Conservation (phyloP, 139 green algal species). For the Tetradesmus lagerheimii region DNA sequence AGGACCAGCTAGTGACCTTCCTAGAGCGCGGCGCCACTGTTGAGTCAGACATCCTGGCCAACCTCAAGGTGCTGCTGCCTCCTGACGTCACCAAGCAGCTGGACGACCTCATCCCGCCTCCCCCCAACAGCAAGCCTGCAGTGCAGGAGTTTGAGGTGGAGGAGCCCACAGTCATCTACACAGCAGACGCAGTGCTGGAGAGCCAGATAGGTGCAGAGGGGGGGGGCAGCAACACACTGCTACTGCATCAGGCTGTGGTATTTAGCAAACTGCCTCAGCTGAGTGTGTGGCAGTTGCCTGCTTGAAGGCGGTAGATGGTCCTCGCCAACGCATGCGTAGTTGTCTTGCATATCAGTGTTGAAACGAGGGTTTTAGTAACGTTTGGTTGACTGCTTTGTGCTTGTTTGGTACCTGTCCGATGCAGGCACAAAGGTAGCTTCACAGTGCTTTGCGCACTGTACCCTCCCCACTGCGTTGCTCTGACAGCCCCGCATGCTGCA, state of each 20-base stretch:
- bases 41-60: constrained; percentile 73
- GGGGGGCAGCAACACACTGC: neutral
- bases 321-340: no score
- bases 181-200: constrained; percentile 58
- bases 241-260: neutral
- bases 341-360: no score
- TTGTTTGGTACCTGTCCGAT: no score
- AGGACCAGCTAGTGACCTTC: constrained; percentile 67
- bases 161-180: constrained; percentile 58
- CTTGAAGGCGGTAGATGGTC: no score
- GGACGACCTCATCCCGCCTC: constrained; percentile 65
- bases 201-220: constrained; percentile 66
- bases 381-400: no score
- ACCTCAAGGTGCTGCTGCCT: constrained; percentile 66
- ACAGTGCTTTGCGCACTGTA: neutral
- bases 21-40: constrained; percentile 69
- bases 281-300: neutral
- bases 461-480: neutral
- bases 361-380: no score
- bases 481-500: neutral
- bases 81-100: constrained; percentile 49
- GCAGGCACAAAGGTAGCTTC: no score
- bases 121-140: constrained; percentile 25
- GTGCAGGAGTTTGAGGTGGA: neutral
- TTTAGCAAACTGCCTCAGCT: no score